Conservation (phyloP, 2,329 filamentous ascomycete genomes). For the Cladosporium phlei region DNA sequence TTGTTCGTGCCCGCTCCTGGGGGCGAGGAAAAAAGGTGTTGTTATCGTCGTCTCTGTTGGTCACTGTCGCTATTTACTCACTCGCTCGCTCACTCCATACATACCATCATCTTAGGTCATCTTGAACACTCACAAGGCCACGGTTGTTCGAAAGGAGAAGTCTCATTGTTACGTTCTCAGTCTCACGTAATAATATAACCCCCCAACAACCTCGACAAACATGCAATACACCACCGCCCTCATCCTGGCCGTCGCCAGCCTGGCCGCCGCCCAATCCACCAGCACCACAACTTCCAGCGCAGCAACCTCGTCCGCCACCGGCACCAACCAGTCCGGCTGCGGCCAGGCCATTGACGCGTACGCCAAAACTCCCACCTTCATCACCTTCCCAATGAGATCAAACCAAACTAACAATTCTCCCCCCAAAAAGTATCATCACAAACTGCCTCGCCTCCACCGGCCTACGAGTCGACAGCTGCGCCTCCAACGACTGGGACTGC, state of each 20-base stretch:
- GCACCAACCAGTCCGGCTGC: conserved; percentile 29
- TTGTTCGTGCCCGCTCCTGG: too few relatives aligned
- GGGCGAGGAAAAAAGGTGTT: too few relatives aligned
- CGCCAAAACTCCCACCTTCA: conserved; percentile 10
- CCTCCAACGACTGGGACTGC: conserved; percentile 50
- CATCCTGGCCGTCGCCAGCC: conserved; percentile 33
- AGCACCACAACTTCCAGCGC: conserved; percentile 27
- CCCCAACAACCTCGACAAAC: background rate
- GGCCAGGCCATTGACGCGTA: conserved; percentile 36
- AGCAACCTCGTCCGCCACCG: conserved; percentile 28
- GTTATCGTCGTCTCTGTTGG: too few relatives aligned
- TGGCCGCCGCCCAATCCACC: conserved; percentile 40
- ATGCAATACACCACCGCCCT: conserved; percentile 21
- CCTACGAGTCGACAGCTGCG: conserved; percentile 41
- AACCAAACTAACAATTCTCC: conserved; percentile 7
- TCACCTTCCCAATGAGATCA: background rate
- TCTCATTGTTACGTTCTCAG: too few relatives aligned
- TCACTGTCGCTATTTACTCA: too few relatives aligned
- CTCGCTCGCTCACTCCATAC: too few relatives aligned
- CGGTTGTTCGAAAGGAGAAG: background rate
- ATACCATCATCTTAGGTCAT: too few relatives aligned
- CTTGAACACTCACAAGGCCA: too few relatives aligned
- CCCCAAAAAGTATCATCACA: conserved; percentile 48
- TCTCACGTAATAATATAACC: too few relatives aligned
- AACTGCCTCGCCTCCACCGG: conserved; percentile 42